These are phyloP conservation scores for Beauveria varroae DNA, from an alignment of 2,329 filamentous ascomycete genomes.

Conservation along the genomic window DNA sequence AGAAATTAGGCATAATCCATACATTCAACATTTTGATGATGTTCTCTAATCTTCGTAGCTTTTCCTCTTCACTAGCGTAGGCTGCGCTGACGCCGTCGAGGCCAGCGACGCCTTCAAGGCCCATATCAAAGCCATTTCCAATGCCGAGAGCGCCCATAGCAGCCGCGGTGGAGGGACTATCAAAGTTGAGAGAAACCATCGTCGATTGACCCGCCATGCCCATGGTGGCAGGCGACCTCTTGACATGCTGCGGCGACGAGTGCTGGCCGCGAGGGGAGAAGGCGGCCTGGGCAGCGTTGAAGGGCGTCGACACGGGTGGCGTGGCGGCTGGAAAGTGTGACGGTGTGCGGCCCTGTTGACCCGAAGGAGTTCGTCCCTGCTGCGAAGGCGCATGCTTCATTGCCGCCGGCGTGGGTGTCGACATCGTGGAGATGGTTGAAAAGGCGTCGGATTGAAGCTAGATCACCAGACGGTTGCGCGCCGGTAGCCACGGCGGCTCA, in stretches of 20 bases:
- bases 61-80: conserved; percentile 45
- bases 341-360: conserved; percentile 41
- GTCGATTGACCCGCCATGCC: conserved; percentile 40
- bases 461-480: not conserved
- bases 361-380: conserved; percentile 38
- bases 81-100: conserved; percentile 32
- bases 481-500: not conserved
- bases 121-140: conserved; percentile 42
- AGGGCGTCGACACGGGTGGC: conserved; percentile 60
- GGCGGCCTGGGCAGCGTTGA: conserved; percentile 47
- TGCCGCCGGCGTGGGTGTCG: conserved; percentile 44
- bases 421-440: conserved; percentile 26
- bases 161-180: conserved; percentile 56
- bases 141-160: conserved; percentile 51
- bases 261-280: conserved; percentile 51
- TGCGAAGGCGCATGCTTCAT: conserved; percentile 39
- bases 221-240: conserved; percentile 53
- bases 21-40: conserved; percentile 45
- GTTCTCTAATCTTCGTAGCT: conserved; percentile 44
- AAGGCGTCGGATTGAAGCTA: not conserved
- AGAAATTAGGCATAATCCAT: conserved; percentile 15
- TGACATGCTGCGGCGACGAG: conserved; percentile 57
- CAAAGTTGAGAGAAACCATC: conserved; percentile 47
- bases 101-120: conserved; percentile 41
- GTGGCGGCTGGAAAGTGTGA: conserved; percentile 49